A percentile compares a stretch with the other conserved stretches of the same genome.
phyloP scores from a whole-genome alignment of 2,329 filamentous ascomycete species.

The Talaromyces piceae region DNA sequence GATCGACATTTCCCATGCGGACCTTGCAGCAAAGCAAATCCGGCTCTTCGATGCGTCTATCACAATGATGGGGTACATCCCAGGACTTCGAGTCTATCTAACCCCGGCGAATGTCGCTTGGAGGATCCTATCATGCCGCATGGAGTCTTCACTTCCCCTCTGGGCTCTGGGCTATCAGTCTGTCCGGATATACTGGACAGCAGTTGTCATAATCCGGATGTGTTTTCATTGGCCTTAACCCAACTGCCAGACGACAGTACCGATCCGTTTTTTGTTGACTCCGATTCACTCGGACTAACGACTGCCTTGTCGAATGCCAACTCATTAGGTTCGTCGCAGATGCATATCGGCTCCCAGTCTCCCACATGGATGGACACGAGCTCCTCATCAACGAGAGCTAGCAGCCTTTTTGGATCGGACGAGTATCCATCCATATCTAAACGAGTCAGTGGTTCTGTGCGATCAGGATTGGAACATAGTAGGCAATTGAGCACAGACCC shows the following conservation, averaged over 20 bases:
- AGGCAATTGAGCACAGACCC: neutral
- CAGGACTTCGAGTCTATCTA: neutral
- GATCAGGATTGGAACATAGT: neutral
- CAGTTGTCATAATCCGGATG: neutral
- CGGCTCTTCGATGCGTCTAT: neutral
- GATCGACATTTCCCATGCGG: neutral
- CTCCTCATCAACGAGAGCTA: neutral
- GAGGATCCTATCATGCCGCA: neutral
- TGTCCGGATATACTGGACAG: neutral
- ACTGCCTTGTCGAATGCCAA: neutral
- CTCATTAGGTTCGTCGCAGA: neutral
- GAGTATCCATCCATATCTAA: neutral
- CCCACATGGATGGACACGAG: neutral
- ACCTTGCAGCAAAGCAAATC: neutral
- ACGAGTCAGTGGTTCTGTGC: neutral
- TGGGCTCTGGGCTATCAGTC: neutral
- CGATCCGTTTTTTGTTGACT: neutral
- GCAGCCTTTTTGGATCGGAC: neutral
- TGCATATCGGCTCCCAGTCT: neutral
- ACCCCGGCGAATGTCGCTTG: neutral
- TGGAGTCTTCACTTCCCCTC: neutral
- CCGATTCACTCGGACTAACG: neutral
- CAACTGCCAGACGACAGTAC: neutral
- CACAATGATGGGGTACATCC: neutral
- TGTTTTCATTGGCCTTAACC: neutral